Evolutionary conservation across 768 basidiomycete genomes (phyloP).

Genomic region (Rhodosporidiobolus odoratus): DNA sequence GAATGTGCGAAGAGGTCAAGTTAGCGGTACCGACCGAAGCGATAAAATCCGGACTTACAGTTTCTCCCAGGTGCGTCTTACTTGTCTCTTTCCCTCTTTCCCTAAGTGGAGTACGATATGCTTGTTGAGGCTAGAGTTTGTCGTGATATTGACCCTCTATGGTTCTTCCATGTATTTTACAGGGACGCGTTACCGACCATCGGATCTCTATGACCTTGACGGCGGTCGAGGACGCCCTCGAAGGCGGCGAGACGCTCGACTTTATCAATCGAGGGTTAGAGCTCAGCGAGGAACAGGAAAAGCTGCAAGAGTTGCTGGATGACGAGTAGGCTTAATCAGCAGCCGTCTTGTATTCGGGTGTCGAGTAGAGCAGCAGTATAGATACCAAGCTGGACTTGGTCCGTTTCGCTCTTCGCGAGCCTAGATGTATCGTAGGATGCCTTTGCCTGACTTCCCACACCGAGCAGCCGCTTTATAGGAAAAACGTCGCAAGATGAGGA

Average conservation of each 20-base stretch:
- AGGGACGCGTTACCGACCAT: constrained; percentile 93
- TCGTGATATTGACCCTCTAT: not conserved
- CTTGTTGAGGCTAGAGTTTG: not conserved
- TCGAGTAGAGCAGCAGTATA: too few relatives aligned
- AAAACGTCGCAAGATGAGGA: too few relatives aligned
- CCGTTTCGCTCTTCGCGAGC: too few relatives aligned
- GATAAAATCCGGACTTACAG: constrained; percentile 97
- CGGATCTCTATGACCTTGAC: constrained; percentile 67
- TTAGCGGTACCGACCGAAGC: constrained; percentile 75
- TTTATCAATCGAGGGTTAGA: constrained; percentile 38
- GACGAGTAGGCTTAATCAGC: too few relatives aligned
- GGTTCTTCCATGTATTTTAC: not conserved
- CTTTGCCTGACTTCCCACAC: too few relatives aligned
- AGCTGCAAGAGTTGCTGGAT: constrained; percentile 15
- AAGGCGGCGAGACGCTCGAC: constrained; percentile 48
- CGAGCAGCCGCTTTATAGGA: too few relatives aligned
- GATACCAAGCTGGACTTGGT: too few relatives aligned
- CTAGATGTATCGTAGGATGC: too few relatives aligned
- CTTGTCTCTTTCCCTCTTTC: not conserved
- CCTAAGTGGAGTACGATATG: too few relatives aligned
- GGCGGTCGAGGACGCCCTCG: constrained; percentile 50
- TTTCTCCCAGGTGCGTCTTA: constrained; percentile 63
- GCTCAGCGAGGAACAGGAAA: constrained; percentile 26
- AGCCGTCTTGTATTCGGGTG: too few relatives aligned
- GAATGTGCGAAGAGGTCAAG: constrained; percentile 63